Evolutionary conservation across 257 asterid species (phyloP), one percentile per base, ranked within the genome.

Genomic region (Ilex aquifolium): DNA sequence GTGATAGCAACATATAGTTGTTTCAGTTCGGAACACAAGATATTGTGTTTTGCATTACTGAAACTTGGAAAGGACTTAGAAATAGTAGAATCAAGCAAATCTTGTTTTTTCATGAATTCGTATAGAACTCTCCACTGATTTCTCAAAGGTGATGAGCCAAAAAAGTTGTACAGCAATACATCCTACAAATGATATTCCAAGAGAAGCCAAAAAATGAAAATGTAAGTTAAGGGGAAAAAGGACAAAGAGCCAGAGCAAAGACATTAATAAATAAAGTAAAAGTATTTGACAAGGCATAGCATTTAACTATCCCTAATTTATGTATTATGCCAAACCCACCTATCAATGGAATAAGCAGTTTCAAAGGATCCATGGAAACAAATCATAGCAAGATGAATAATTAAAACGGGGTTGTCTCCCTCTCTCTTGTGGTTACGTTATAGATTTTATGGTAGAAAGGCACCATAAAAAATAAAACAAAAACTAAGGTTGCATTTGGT

Each of bases 51-150:
- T 29, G 80, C 76, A 53, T 55, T 62, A 67, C 61, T 76, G 65
- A 87, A 87, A 56, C 66, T 63, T 4, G 90, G 84, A 73, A 69
- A 84, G 39, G 80, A 71, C 69, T 54, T 59, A 0, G 62, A 70
- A 69, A 66, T 65, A 50, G 55, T 65, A 2, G 66, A 42, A 60
- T 82, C 85, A 1, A 78, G 83, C 56, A 77, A 71, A 55, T 69
- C 75, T 49, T 62, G 74, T 44, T 74, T 74, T 44, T 80, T 69
- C 85, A 82, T 59, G 72, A 63, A 87, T 63, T 80, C 86, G 29
- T 84, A 84, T 5, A 84, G 69, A 36, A 84, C 86, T 69, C 88
- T 78, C 95, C 95, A 87, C n/a, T 87, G 85, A 60, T 70, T 74
- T 29, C 66, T 67, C 70, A 82, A 53, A n/a, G 86, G 92, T 9